phyloP scores from a whole-genome alignment of 148 eudicot species.

The Amaranthus hypochondriacus region DNA sequence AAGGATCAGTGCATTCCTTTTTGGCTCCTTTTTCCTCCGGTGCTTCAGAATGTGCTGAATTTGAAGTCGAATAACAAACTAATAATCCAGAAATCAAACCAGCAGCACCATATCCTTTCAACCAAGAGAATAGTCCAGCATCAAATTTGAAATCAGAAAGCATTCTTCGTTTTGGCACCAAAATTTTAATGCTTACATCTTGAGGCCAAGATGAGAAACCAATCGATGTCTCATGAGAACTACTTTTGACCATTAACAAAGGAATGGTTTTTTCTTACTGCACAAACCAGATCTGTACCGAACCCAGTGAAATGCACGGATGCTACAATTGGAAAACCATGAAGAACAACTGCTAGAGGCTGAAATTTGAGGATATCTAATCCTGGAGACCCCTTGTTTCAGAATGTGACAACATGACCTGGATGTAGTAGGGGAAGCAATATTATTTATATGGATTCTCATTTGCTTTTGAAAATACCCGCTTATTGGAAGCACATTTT shows the following conservation, averaged over 20 bases:
- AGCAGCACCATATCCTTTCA: conserved; percentile 34
- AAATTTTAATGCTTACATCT: conserved; percentile 32
- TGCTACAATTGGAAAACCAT: conserved; percentile 29
- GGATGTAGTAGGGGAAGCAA: conserved; percentile 30
- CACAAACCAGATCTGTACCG: conserved; percentile 22
- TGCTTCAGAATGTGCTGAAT: conserved; percentile 56
- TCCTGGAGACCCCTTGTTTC: conserved; percentile 28
- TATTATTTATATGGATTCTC: conserved; percentile 31
- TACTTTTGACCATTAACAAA: conserved; percentile 31
- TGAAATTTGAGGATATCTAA: conserved; percentile 29
- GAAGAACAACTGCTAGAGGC: conserved; percentile 29
- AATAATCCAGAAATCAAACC: conserved; percentile 60
- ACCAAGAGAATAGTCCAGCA: conserved; percentile 38
- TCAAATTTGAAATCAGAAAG: conserved; percentile 36
- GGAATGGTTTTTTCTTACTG: conserved; percentile 29
- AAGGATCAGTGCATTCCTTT: conserved; percentile 29
- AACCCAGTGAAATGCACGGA: conserved; percentile 34
- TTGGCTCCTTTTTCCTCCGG: conserved; percentile 30
- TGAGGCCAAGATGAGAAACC: conserved; percentile 35
- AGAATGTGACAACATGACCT: conserved; percentile 34
- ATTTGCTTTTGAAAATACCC: conserved; percentile 38
- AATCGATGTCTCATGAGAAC: conserved; percentile 29
- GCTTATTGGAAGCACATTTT: conserved; percentile 25
- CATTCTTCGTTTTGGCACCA: conserved; percentile 38
- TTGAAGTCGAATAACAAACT: conserved; percentile 53